Conservation (phyloP, 2,329 filamentous ascomycete species). For the Aspergillus ustus region DNA sequence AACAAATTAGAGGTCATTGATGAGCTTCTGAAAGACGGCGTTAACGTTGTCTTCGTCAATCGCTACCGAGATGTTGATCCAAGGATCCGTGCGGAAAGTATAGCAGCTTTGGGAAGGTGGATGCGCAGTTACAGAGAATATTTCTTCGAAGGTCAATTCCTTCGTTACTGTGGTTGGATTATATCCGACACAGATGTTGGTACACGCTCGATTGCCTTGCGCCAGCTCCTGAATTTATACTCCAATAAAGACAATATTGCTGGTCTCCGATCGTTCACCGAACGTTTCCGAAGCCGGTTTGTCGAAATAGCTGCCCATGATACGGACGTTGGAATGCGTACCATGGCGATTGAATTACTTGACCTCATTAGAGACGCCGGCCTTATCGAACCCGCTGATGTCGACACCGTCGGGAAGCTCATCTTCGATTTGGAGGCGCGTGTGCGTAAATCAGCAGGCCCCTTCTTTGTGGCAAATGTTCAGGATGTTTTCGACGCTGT, state of each 20-base stretch:
- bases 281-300: slow-evolving; percentile 82
- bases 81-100: slow-evolving; percentile 85
- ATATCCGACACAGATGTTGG: slow-evolving; percentile 77
- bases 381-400: slow-evolving; percentile 86
- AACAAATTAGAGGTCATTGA: slow-evolving; percentile 72
- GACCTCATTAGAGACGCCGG: slow-evolving; percentile 82
- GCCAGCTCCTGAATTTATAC: slow-evolving; percentile 79
- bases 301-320: slow-evolving; percentile 93
- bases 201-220: slow-evolving; percentile 83
- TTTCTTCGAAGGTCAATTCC: slow-evolving; percentile 87
- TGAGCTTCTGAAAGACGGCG: slow-evolving; percentile 78
- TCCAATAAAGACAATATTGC: slow-evolving; percentile 77
- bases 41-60: slow-evolving; percentile 92
- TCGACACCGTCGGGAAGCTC: slow-evolving; percentile 83
- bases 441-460: slow-evolving; percentile 85
- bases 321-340: slow-evolving; percentile 78
- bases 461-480: slow-evolving; percentile 88
- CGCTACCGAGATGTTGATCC: slow-evolving; percentile 93
- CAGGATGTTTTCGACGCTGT: slow-evolving; percentile 78
- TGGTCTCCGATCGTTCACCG: slow-evolving; percentile 85
- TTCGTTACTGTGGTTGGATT: slow-evolving; percentile 95
- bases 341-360: slow-evolving; percentile 78
- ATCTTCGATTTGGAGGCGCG: slow-evolving; percentile 86
- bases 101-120: slow-evolving; percentile 85
- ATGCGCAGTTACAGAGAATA: slow-evolving; percentile 81